Percentiles rank a stretch among this genome's conserved stretches.
Conservation (phyloP, 805 yeast genomes). For the Cyberlindnera maritima region DNA sequence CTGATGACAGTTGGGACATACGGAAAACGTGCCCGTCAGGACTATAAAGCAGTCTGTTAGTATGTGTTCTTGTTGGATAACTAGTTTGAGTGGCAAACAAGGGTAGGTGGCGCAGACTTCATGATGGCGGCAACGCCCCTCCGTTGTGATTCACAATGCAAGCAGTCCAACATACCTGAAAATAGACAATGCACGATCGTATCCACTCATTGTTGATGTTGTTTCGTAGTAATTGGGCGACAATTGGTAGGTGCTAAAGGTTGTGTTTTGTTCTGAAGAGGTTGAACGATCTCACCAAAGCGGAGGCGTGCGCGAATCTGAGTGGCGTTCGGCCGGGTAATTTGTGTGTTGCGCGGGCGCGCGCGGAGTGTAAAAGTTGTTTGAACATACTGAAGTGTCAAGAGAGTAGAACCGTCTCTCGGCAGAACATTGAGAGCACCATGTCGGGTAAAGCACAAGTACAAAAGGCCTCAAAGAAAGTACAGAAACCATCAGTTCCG, state of each 20-base stretch:
- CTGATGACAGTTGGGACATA: conserved; percentile 33
- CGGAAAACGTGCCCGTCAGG: conserved; percentile 99
- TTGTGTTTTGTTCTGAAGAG: neutral
- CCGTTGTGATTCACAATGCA: no score
- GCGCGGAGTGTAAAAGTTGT: no score
- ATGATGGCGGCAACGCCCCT: no score
- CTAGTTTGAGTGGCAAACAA: conserved; percentile 2
- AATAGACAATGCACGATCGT: conserved; percentile 97
- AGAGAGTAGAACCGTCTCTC: no score
- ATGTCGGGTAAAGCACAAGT: neutral
- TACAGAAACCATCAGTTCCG: conserved; percentile 9
- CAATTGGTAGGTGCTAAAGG: neutral
- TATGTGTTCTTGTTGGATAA: conserved; percentile 17
- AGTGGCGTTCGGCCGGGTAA: neutral
- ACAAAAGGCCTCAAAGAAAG: neutral
- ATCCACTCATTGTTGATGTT: conserved; percentile 75
- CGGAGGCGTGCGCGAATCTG: neutral
- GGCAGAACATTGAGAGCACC: neutral
- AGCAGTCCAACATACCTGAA: conserved; percentile 78
- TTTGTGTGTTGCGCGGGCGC: no score
- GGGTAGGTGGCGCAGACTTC: conserved; percentile 4
- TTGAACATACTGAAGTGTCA: no score
- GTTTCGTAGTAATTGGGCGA: neutral
- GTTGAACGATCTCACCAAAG: neutral
- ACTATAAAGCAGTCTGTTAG: conserved; percentile 40